Conservation (phyloP, 179 eudicot species). For the Silene coronaria region DNA sequence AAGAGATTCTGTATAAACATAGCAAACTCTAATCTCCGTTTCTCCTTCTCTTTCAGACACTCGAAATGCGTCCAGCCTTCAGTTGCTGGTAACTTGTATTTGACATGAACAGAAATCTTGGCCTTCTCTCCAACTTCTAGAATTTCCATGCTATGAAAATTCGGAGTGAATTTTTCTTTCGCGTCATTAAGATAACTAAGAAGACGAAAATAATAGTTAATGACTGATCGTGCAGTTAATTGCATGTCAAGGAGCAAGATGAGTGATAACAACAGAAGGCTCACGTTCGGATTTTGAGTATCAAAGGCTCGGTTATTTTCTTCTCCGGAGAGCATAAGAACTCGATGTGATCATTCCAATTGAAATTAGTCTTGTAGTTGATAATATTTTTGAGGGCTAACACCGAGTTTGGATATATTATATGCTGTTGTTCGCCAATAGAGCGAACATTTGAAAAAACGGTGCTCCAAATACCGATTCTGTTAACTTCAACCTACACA, state of each 20-base stretch:
- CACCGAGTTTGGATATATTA: conserved; percentile 20
- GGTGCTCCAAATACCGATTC: conserved; percentile 18
- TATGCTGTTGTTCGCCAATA: not conserved
- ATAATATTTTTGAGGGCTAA: conserved; percentile 11
- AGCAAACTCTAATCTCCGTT: conserved; percentile 9
- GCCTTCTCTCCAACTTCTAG: not conserved
- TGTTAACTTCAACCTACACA: conserved; percentile 11
- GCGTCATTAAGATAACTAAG: not conserved
- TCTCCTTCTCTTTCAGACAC: conserved; percentile 18
- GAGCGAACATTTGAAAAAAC: conserved; percentile 11
- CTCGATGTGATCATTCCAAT: conserved; percentile 15
- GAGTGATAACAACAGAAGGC: not conserved
- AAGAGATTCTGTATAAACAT: not conserved
- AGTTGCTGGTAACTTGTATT: not conserved
- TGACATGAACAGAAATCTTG: conserved; percentile 8
- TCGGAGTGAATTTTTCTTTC: not conserved
- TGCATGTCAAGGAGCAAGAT: not conserved
- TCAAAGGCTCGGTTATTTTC: not conserved
- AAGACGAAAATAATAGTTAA: not conserved
- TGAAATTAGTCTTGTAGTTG: conserved; percentile 17
- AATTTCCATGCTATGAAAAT: not conserved
- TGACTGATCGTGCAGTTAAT: too few species aligned
- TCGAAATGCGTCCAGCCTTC: conserved; percentile 6
- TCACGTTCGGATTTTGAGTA: not conserved
- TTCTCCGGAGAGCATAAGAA: not conserved